Base-by-base conservation (phyloP, 805 yeast genomes). In the Candida qinlingensis region DNA sequence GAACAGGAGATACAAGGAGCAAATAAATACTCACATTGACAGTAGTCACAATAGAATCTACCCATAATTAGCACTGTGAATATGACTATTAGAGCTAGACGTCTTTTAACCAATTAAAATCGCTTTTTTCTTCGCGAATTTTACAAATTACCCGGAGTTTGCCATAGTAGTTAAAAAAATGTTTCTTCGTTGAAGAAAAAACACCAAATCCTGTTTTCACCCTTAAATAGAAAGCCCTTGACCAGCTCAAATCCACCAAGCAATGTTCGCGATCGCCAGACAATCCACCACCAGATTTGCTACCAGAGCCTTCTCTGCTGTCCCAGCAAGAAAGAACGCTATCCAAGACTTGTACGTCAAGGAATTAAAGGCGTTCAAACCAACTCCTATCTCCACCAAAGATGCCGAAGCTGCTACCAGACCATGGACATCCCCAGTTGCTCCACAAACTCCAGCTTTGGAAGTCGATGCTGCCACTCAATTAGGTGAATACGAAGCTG, bases 351-450 rank as follows among this genome's bases (percentile, higher is more conserved):
- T 91, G 60, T 91, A 91, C 76, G 72, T 92, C 65, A 81, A 79
- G 68, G 96, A 91, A 71, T 75, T 94, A 71, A 87, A 84, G 75
- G 80, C 81, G 54, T 91, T 87, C 82, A 89, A 90, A 77, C 91
- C 96, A 66, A 79, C 84, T 51, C 81, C 89, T 52, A 66, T 84
- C 47, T 71, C 85, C 50, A 80, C 86, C 51, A 74, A 79, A 57
- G 96, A 87, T 58, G 84, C 92, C 54, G 89, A 83, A 62, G 78
- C 81, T 55, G 77, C 84, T 56, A 92, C 90, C 59, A 82, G 85
- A 72, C 80, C 86, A 60, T 94, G 96, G 94, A 70, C 75, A 53
- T 73, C 81, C 54, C 98, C 98, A 62, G 68, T 77, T 54, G 79
- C 89, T 58, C 96, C 98, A 60, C 68, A 79, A 57, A 68, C 74